Percentiles rank a stretch among this genome's conserved stretches.
Evolutionary conservation across 179 eudicot genomes (phyloP).

Genomic region (Patellifolia procumbens): DNA sequence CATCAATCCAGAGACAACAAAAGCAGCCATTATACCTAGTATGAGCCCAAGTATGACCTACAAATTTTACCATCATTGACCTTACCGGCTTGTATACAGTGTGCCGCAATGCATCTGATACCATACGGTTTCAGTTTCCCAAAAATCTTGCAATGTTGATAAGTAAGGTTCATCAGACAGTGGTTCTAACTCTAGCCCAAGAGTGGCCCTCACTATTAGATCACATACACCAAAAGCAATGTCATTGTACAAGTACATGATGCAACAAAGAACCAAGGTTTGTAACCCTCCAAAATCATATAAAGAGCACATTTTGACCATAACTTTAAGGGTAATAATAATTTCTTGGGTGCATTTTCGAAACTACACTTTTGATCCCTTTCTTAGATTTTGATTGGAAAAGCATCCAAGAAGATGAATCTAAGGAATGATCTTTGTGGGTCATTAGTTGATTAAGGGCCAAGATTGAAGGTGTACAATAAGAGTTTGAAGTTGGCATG

Average conservation of each 20-base stretch:
- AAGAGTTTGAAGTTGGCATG: constrained; percentile 57
- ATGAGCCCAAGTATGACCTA: constrained; percentile 39
- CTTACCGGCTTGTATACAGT: constrained; percentile 50
- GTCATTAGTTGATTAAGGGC: constrained; percentile 51
- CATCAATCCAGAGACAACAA: constrained; percentile 57
- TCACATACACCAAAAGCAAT: constrained; percentile 21
- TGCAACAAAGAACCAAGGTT: background rate
- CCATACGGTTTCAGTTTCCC: constrained; percentile 85
- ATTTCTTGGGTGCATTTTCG: too few species aligned
- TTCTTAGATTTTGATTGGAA: constrained; percentile 45
- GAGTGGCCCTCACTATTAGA: constrained; percentile 9
- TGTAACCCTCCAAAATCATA: too few species aligned
- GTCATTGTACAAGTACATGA: constrained; percentile 18
- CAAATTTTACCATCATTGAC: background rate
- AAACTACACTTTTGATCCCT: too few species aligned
- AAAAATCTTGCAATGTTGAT: constrained; percentile 67
- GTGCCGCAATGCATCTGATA: constrained; percentile 46
- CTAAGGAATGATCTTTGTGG: constrained; percentile 20
- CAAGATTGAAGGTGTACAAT: constrained; percentile 44
- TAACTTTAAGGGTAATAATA: too few species aligned
- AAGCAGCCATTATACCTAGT: constrained; percentile 37
- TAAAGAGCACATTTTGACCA: too few species aligned
- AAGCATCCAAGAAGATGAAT: constrained; percentile 40
- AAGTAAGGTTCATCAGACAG: constrained; percentile 62
- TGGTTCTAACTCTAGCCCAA: constrained; percentile 36